Evolutionary conservation across 805 yeast species (phyloP).

Genomic region (Candida hungchunana): DNA sequence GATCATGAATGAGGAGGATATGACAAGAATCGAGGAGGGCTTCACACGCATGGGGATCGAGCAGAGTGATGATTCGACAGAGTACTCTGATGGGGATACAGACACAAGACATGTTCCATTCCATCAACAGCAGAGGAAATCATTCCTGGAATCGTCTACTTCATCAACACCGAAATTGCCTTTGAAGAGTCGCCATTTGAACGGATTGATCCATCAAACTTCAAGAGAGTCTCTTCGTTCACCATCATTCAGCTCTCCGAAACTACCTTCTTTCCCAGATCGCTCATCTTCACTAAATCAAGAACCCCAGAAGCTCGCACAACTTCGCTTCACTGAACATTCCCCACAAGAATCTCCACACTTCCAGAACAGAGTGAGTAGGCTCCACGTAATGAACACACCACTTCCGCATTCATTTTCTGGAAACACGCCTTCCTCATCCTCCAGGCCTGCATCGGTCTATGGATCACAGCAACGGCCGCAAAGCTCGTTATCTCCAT

Average conservation of each 20-base stretch:
- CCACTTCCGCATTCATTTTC: slow-evolving; percentile 19
- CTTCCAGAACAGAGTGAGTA: slow-evolving; percentile 1
- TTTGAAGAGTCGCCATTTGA: background rate
- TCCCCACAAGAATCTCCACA: too few relatives aligned
- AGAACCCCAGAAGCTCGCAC: background rate
- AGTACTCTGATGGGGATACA: slow-evolving; percentile 8
- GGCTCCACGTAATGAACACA: slow-evolving; percentile 8
- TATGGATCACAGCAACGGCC: too few relatives aligned
- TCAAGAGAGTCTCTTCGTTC: slow-evolving; percentile 9
- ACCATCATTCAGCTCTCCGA: slow-evolving; percentile 11
- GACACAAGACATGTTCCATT: background rate
- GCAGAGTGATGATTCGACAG: slow-evolving; percentile 3
- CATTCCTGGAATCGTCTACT: background rate
- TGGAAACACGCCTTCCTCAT: too few relatives aligned
- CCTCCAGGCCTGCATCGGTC: too few relatives aligned
- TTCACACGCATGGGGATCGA: background rate
- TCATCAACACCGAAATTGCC: slow-evolving; percentile 3
- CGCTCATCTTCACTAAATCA: background rate
- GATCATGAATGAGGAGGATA: slow-evolving; percentile 27
- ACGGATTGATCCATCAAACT: background rate
- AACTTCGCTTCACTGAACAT: background rate
- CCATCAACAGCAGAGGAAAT: slow-evolving; percentile 1
- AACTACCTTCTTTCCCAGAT: slow-evolving; percentile 7
- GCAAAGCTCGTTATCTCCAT: too few relatives aligned
- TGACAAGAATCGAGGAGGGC: slow-evolving; percentile 10